Evolutionary conservation across 2,329 filamentous ascomycete species (phyloP).

Genomic region (Penicillium expansum): DNA sequence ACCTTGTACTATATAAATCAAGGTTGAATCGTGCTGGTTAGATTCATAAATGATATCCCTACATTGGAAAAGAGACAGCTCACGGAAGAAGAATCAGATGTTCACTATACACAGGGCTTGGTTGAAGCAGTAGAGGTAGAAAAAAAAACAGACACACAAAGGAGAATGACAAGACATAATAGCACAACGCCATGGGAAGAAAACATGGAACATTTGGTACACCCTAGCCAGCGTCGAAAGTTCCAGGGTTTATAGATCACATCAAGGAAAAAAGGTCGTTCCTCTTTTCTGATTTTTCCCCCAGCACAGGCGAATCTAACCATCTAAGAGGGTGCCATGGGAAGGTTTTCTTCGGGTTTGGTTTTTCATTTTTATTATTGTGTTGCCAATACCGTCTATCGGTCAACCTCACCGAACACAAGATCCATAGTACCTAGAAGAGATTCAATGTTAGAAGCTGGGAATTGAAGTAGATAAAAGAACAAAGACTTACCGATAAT

Average conservation of each 20-base stretch:
- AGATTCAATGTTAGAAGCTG: conserved; percentile 13
- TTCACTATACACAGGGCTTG: conserved; percentile 34
- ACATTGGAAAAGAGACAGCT: not conserved
- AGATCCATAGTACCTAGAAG: conserved; percentile 69
- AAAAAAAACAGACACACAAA: conserved; percentile 25
- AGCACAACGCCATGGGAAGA: conserved; percentile 37
- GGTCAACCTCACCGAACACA: conserved; percentile 72
- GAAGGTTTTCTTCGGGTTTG: conserved; percentile 22
- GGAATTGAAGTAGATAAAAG: not conserved
- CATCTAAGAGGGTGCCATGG: conserved; percentile 23
- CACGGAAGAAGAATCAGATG: conserved; percentile 21
- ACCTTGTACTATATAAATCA: not conserved
- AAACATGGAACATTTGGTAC: conserved; percentile 27
- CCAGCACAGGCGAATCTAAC: conserved; percentile 13
- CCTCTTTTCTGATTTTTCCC: conserved; percentile 16
- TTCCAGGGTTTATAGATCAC: conserved; percentile 19
- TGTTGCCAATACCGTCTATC: conserved; percentile 37
- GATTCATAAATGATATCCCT: not conserved
- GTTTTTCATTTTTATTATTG: conserved; percentile 23
- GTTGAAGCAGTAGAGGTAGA: conserved; percentile 20
- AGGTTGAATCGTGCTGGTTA: not conserved
- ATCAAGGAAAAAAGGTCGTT: conserved; percentile 7
- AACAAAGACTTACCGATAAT: conserved; percentile 68
- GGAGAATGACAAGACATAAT: conserved; percentile 27
- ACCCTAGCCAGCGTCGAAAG: conserved; percentile 20